Conservation (phyloP, 116 monocot genomes). For the Trichopus zeylanicus region DNA sequence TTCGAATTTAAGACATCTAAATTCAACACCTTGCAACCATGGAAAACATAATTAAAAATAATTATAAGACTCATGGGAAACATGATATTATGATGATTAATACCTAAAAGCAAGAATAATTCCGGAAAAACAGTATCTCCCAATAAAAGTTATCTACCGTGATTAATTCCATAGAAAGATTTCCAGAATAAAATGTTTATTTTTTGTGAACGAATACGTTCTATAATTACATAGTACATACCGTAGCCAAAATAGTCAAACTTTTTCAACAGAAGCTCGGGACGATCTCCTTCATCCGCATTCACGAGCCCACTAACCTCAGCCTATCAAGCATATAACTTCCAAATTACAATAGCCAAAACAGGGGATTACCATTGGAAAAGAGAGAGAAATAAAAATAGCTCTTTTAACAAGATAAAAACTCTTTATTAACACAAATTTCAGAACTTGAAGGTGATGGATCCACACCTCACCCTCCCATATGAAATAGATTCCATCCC, state of each 20-base stretch:
- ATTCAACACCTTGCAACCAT: too few species aligned
- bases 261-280: constrained; percentile 58
- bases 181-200: background rate
- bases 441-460: background rate
- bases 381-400: background rate
- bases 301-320: constrained; percentile 67
- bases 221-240: constrained; percentile 10
- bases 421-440: background rate
- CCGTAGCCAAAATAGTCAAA: constrained; percentile 92
- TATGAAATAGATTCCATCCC: constrained; percentile 70
- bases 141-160: too few species aligned
- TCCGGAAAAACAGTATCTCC: too few species aligned
- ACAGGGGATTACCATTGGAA: background rate
- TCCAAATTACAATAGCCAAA: background rate
- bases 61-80: too few species aligned
- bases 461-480: constrained; percentile 78
- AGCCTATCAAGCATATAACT: constrained; percentile 39
- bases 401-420: background rate
- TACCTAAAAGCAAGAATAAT: too few species aligned
- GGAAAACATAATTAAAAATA: too few species aligned
- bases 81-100: too few species aligned
- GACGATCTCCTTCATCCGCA: constrained; percentile 48
- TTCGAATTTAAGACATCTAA: too few species aligned
- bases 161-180: background rate
- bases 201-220: too few species aligned